Evolutionary conservation across 257 asterid species (phyloP).

Genomic region (Schizonepeta tenuifolia): DNA sequence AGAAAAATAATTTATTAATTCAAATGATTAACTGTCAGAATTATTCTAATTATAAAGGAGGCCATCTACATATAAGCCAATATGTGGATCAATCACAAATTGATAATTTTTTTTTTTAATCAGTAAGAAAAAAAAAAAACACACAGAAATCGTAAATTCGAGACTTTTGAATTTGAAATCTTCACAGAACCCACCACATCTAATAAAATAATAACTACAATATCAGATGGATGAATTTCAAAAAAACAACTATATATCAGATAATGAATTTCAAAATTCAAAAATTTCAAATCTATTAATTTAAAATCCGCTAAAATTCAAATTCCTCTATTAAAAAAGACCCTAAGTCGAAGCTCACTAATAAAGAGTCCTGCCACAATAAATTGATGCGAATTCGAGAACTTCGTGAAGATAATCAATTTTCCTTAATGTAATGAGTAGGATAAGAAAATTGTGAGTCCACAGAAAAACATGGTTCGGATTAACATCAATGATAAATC

Average conservation of each 20-base stretch:
- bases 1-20: too few species aligned
- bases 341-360: not conserved
- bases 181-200: not conserved
- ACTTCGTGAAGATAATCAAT: not conserved
- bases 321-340: not conserved
- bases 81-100: too few species aligned
- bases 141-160: too few species aligned
- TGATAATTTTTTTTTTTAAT: too few species aligned
- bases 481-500: not conserved
- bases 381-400: not conserved
- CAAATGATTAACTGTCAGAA: too few species aligned
- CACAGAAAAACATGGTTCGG: not conserved
- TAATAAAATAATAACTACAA: not conserved
- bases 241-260: too few species aligned
- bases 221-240: not conserved
- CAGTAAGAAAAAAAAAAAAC: too few species aligned
- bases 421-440: not conserved
- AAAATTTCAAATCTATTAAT: not conserved
- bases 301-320: not conserved
- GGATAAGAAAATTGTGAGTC: not conserved
- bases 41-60: too few species aligned
- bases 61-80: too few species aligned
- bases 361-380: not conserved
- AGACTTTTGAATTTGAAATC: not conserved
- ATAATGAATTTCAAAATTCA: conserved; percentile 9